Evolutionary conservation across 768 basidiomycete species (phyloP), one percentile per base, ranked within the genome.

Genomic region (Tricholoma matsutake): DNA sequence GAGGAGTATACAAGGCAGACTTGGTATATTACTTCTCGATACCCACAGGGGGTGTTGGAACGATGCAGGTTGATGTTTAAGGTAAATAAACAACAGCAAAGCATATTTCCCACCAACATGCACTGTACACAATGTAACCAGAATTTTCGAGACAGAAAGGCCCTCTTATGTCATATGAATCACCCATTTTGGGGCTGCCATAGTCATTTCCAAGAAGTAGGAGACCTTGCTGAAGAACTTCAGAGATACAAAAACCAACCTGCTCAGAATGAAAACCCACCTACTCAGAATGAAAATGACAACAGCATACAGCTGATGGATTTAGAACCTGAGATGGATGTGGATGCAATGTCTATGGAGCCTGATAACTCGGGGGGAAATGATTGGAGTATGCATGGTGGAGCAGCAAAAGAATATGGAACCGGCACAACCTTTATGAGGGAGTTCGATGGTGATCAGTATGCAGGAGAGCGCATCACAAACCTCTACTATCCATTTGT

Each of bases 371-470:
- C n/a, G 11, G 6, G n/a, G 41, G 41, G n/a, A 43, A 43, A 43
- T 43, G 41, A n/a, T n/a, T n/a, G 41, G 41, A 43, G 41, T n/a
- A 43, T 43, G 41, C 16, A 43, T 43, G n/a, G 41, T n/a, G 31
- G 31, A 54, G 31, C 31, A 31, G 31, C 29, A 16, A 22, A 16
- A 54, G 20, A 11, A 37, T 54, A 54, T 54, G 34, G 34, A 18
- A 32, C 28, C n/a, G 31, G 53, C 34, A 16, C 43, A 45, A 70
- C 64, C 0, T 73, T 75, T 53, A 63, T 72, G 63, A 65, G 71
- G 20, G 28, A 58, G 13, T 73, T 76, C 41, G 39, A 72, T 39
- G 14, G 41, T 18, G 72, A 76, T 54, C 14, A 61, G 34, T 62
- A 66, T 63, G 64, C 70, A 3, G 25, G 56, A 1, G 18, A 68